Evolutionary conservation across 495 filamentous ascomycete genomes (phyloP), one percentile per base, ranked within the genome.

Genomic region (Aspergillus haitiensis): DNA sequence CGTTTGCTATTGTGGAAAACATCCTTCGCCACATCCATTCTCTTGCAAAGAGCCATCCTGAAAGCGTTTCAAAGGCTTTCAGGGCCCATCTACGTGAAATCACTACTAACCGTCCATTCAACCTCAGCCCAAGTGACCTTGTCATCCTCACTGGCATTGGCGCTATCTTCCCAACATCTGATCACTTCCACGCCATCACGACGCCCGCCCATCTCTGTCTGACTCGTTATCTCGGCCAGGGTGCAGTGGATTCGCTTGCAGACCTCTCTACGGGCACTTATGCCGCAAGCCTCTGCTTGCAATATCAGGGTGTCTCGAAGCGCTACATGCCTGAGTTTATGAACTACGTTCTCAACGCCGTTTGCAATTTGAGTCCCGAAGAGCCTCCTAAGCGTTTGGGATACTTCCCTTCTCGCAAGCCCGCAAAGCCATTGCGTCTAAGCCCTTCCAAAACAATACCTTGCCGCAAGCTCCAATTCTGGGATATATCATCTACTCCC

Each of bases 151-250:
- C 91, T 1, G 91, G 91, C 0, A 83, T 97, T 63, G 84, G 84
- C 33, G 84, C 86, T 7, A 89, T 93, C 59, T 99, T 95, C 70
- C 92, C 95, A 6, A 96, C 95, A 0, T 96, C 91, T 0, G 94
- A 99, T 74, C 91, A 96, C 71, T 98, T 97, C 72, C 94, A 98
- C 64, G 88, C 92, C 56, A 88, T 98, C 13, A 86, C 89, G 49
- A 98, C 94, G 5, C 94, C 94, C 0, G 89, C 93, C 1, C 88
- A 90, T 67, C 82, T 97, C 7, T 83, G 70, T 52, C 88, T 98
- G 70, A 82, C 84, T 33, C 82, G 89, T 48, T 97, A 89, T 68
- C 79, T 98, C n/a, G 90, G 86, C 0, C 85, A 95, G 64, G 89
- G 84, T 50, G 76, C 85, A 32, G 88, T 90, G 0, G 79, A 82